Base-by-base conservation (phyloP, 2,329 filamentous ascomycete species). In the Colletotrichum musae region DNA sequence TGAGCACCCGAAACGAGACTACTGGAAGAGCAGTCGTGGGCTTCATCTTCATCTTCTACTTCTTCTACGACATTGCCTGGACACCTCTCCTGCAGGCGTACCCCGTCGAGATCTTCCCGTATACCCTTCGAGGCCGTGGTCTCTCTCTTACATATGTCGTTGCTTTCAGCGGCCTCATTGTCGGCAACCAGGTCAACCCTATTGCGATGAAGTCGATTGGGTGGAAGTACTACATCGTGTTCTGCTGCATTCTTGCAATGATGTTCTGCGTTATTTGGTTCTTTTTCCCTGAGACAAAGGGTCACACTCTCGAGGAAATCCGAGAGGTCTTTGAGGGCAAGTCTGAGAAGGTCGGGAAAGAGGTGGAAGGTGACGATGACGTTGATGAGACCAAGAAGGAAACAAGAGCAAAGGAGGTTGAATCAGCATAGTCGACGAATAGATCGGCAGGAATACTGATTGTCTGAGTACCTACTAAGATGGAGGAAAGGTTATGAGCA, bases 161-260 rank as follows among this genome's bases (percentile, higher is more conserved):
- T 16, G 70, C 66, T 2, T 73, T 70, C 12, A 57, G 53, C 18
- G 53, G 76, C 67, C 75, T 87, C 4, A 76, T 73, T 5, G 53
- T 70, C 10, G 63, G 71, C 5, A 84, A 87, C 65, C 85, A 85
- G 70, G 82, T 81, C 3, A 58, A 63, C 15, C 85, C 85, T 0
- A 78, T 79, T 16, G 84, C 83, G 0, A 75, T 85, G 12, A 77
- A 76, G 1, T 73, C 70, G 3, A 73, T 74, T n/a, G 71, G 60
- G 4, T 74, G 71, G 71, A 73, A 73, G 58, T 68, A 70, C 1
- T 74, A 73, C 57, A 71, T 74, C 26, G 70, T 74, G 4, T 73
- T 73, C 51, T 75, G 73, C 57, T 73, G 57, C 24, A 47, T 72
- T 26, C 24, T 72, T 2, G 56, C 32, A 2, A 70, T n/a, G 41